Conservation (phyloP, 1,284 basidiomycete species). For the Tilletiaria anomala region DNA sequence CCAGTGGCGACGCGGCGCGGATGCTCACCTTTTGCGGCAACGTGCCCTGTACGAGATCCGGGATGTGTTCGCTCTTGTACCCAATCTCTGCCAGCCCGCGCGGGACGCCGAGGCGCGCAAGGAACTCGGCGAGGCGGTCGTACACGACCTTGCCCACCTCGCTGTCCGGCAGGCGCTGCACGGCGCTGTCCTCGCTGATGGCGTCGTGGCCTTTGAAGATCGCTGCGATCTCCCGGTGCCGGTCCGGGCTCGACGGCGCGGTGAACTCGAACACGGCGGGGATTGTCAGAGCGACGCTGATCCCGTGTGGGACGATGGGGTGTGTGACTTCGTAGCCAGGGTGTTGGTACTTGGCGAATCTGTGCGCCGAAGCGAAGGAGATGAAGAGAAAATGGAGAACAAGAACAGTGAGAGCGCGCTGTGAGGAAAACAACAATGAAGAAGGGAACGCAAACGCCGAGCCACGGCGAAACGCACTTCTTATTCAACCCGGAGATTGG, state of each 20-base stretch:
- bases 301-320: slow-evolving; percentile 72
- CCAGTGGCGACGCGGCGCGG: too few relatives aligned
- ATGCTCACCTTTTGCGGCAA: too few relatives aligned
- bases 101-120: slow-evolving; percentile 71
- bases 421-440: not conserved
- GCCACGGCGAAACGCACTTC: slow-evolving; percentile 47
- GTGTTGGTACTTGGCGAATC: slow-evolving; percentile 48
- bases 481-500: slow-evolving; percentile 63
- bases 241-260: slow-evolving; percentile 49
- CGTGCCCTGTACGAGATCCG: slow-evolving; percentile 63
- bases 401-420: not conserved
- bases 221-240: slow-evolving; percentile 73
- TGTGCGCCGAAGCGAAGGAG: not conserved
- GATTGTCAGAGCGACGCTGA: slow-evolving; percentile 17
- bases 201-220: slow-evolving; percentile 53
- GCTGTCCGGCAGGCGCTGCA: slow-evolving; percentile 57
- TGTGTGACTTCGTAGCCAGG: slow-evolving; percentile 52
- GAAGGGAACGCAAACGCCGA: not conserved
- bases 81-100: slow-evolving; percentile 75
- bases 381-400: slow-evolving; percentile 50
- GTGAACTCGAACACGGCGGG: slow-evolving; percentile 24
- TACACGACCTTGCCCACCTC: slow-evolving; percentile 69
- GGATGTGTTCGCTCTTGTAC: slow-evolving; percentile 45
- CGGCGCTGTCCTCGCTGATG: slow-evolving; percentile 9
- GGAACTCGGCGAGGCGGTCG: slow-evolving; percentile 79